Percentiles rank a stretch among this genome's conserved stretches.
phyloP scores from a whole-genome alignment of 73 alveolate species.

The Stentor roeselii region DNA sequence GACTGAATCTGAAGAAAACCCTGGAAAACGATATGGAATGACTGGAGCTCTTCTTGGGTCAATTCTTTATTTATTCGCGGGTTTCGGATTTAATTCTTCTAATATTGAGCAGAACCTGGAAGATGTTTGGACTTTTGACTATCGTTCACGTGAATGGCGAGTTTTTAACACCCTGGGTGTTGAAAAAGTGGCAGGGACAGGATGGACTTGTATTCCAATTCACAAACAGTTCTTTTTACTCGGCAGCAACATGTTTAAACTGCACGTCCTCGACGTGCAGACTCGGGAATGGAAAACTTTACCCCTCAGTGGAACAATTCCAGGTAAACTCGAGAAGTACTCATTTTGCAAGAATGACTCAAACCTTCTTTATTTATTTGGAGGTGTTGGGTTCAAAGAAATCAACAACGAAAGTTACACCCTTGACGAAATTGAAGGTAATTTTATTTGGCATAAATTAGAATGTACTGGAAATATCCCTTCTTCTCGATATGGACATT shows the following conservation, averaged over 20 bases:
- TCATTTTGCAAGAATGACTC: background rate
- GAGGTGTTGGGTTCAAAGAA: background rate
- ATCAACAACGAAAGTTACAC: background rate
- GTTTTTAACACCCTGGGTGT: background rate
- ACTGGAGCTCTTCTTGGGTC: background rate
- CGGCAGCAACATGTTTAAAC: background rate
- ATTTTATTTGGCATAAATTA: conserved; percentile 1
- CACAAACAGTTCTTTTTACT: background rate
- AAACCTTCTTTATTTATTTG: background rate
- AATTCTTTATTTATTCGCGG: background rate
- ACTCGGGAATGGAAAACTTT: background rate
- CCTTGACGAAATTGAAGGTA: background rate
- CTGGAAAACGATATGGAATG: conserved; percentile 21
- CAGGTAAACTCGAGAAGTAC: background rate
- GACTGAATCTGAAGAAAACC: background rate
- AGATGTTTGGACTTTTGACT: conserved; percentile 2
- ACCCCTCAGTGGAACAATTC: background rate
- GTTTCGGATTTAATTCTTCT: background rate
- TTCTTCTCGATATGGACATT: background rate
- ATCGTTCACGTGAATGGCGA: background rate
- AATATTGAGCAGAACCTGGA: background rate
- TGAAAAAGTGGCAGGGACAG: background rate
- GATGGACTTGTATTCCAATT: background rate
- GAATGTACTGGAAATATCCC: conserved; percentile 24
- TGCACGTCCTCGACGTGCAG: background rate